Conservation (phyloP, 176 grass and related monocot species). For the Juncus effusus region DNA sequence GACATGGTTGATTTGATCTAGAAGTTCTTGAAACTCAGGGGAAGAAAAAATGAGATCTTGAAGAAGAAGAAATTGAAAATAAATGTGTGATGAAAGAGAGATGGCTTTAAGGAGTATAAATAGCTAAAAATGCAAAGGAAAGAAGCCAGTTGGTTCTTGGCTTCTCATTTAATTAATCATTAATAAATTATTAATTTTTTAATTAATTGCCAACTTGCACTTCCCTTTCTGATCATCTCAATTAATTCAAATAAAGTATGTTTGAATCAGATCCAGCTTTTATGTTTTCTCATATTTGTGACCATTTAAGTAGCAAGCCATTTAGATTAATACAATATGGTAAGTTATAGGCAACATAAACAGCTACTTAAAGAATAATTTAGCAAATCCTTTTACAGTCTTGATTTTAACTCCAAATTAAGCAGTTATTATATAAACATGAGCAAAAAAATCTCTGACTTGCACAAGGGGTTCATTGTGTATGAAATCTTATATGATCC, state of each 20-base stretch:
- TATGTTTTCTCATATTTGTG: too few relatives aligned
- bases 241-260: not conserved
- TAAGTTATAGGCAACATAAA: too few relatives aligned
- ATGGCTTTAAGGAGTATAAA: slow-evolving; percentile 18
- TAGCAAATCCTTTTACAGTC: too few relatives aligned
- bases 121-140: slow-evolving; percentile 10
- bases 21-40: slow-evolving; percentile 13
- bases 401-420: too few relatives aligned
- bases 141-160: slow-evolving; percentile 2
- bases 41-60: slow-evolving; percentile 9
- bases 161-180: slow-evolving; percentile 7
- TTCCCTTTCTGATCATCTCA: slow-evolving; percentile 7
- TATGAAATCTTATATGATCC: too few relatives aligned
- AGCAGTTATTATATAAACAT: too few relatives aligned
- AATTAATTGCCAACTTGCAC: slow-evolving; percentile 15
- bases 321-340: too few relatives aligned
- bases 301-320: too few relatives aligned
- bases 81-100: not conserved
- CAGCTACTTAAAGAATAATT: too few relatives aligned
- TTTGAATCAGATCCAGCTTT: not conserved
- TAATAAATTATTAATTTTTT: slow-evolving; percentile 4
- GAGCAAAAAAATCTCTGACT: too few relatives aligned
- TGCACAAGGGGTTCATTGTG: too few relatives aligned
- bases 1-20: slow-evolving; percentile 24
- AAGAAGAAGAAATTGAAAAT: slow-evolving; percentile 19